A percentile compares a stretch with the other conserved stretches of the same genome.
Conservation (phyloP, 441 rosid species). For the Metrosideros polymorpha region DNA sequence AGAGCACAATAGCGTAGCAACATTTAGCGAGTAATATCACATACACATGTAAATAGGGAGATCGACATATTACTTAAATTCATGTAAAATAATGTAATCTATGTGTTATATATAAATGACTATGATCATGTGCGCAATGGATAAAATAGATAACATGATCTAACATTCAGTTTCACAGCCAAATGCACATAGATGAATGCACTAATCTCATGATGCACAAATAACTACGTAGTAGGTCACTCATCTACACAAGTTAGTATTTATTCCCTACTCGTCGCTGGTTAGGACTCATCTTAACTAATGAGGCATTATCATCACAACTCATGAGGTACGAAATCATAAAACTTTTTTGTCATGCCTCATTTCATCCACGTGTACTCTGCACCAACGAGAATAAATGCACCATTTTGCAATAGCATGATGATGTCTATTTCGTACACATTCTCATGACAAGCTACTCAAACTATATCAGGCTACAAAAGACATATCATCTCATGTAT, state of each 20-base stretch:
- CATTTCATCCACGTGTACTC: background rate
- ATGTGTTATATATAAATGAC: background rate
- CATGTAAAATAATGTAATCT: background rate
- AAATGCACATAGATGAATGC: background rate
- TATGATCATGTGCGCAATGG: background rate
- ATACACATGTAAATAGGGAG: background rate
- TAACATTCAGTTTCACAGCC: background rate
- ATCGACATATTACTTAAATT: background rate
- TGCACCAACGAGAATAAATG: too few species aligned
- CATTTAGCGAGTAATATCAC: background rate
- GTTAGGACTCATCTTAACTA: background rate
- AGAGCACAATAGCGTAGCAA: background rate
- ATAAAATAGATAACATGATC: background rate
- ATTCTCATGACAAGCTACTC: background rate
- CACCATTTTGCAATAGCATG: too few species aligned
- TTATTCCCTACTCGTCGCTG: background rate
- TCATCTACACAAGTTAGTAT: background rate
- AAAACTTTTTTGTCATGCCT: background rate
- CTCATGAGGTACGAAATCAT: background rate
- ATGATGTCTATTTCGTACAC: background rate
- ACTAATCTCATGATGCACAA: background rate
- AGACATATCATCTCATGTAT: background rate
- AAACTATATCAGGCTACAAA: background rate
- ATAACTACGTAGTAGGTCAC: background rate
- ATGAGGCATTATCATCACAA: fast-evolving